A percentile compares a stretch with the other conserved stretches of the same genome.
phyloP scores from a whole-genome alignment of 192 early-diverging fungal genomes.

The Chytriomyces confervae region DNA sequence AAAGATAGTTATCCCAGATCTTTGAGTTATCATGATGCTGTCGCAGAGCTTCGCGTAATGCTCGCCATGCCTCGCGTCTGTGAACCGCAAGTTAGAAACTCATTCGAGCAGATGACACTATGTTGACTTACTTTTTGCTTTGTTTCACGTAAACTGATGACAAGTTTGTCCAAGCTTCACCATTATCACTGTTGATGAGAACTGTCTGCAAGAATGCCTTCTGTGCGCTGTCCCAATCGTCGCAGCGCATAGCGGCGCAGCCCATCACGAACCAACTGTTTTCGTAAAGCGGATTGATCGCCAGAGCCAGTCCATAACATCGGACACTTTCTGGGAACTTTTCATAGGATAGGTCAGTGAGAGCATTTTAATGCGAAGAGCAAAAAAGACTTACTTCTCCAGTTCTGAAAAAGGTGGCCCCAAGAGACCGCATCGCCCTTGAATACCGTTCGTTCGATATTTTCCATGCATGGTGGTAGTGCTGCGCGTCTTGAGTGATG shows the following conservation, averaged over 20 bases:
- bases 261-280: constrained; percentile 96
- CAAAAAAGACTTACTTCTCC: constrained; percentile 51
- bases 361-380: neutral
- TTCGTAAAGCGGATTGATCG: constrained; percentile 93
- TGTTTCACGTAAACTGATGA: constrained; percentile 79
- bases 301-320: constrained; percentile 81
- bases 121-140: constrained; percentile 57
- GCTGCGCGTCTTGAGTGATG: constrained; percentile 72
- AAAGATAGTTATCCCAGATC: constrained; percentile 95
- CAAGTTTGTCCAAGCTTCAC: constrained; percentile 98
- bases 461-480: constrained; percentile 90
- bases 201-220: constrained; percentile 65
- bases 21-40: constrained; percentile 81
- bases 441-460: constrained; percentile 81
- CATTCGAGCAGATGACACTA: neutral
- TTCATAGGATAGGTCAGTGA: neutral
- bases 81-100: neutral
- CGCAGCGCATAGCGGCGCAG: constrained; percentile 84
- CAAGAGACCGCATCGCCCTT: constrained; percentile 94
- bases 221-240: constrained; percentile 77
- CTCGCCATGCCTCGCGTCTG: constrained; percentile 77
- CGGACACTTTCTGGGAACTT: constrained; percentile 67
- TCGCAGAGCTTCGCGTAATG: constrained; percentile 81
- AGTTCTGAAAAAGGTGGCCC: constrained; percentile 75
- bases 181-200: constrained; percentile 61